Evolutionary conservation across 208 protist species (phyloP).

Genomic region (Acanthamoeba healyi): DNA sequence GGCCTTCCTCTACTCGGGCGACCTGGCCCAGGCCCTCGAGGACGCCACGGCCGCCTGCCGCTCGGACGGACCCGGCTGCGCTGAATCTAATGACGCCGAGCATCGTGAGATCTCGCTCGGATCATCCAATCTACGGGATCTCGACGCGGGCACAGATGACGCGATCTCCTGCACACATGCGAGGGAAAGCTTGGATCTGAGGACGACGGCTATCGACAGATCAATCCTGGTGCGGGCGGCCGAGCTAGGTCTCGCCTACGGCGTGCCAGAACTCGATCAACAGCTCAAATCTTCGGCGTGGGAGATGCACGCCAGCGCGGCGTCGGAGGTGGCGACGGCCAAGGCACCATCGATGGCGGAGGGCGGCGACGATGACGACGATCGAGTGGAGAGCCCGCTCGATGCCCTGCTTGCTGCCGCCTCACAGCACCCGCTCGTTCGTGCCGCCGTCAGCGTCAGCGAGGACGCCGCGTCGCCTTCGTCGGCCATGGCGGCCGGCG

Average conservation of each 20-base stretch:
- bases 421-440: background rate
- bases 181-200: too few relatives aligned
- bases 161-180: too few relatives aligned
- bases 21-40: background rate
- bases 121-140: too few relatives aligned
- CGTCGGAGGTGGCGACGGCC: background rate
- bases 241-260: background rate
- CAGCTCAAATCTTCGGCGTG: background rate
- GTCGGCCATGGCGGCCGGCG: too few relatives aligned
- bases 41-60: background rate
- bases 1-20: conserved; percentile 29
- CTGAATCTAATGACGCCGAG: background rate
- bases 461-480: background rate
- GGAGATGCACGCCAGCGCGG: background rate
- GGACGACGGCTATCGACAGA: too few relatives aligned
- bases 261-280: background rate
- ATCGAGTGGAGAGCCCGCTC: background rate
- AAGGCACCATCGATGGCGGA: background rate
- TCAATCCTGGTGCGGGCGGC: background rate
- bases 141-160: too few relatives aligned
- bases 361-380: background rate
- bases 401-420: background rate
- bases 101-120: background rate
- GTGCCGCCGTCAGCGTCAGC: background rate
- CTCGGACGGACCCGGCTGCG: background rate